These are phyloP conservation scores for Rhizopus delemar DNA, from an alignment of 371 early-diverging fungal species.

Conservation along the genomic window DNA sequence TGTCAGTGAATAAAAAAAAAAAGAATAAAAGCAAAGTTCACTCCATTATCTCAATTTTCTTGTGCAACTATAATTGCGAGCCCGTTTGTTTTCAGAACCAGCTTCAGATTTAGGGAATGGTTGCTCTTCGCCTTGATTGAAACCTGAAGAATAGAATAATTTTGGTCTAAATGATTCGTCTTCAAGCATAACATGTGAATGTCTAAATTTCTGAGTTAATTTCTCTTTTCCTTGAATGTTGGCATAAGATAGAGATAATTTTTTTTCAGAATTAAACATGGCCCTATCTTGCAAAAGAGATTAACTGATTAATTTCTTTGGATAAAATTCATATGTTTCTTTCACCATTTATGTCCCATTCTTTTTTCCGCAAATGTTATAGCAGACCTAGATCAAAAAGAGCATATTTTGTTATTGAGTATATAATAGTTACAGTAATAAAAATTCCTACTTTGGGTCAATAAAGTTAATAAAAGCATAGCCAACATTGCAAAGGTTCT, in stretches of 20 bases:
- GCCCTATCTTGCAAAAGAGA: slow-evolving; percentile 44
- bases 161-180: slow-evolving; percentile 76
- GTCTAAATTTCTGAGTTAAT: slow-evolving; percentile 84
- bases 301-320: neutral
- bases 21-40: neutral
- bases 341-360: slow-evolving; percentile 80
- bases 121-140: slow-evolving; percentile 57
- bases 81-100: neutral
- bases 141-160: slow-evolving; percentile 68
- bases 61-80: neutral
- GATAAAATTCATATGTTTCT: neutral
- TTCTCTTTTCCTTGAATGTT: slow-evolving; percentile 83
- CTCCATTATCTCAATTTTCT: neutral
- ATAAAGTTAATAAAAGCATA: slow-evolving; percentile 93
- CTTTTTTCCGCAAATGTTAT: slow-evolving; percentile 72
- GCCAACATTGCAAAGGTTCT: slow-evolving; percentile 84
- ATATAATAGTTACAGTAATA: slow-evolving; percentile 33
- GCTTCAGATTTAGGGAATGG: slow-evolving; percentile 7
- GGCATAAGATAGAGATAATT: slow-evolving; percentile 85
- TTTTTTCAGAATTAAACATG: slow-evolving; percentile 86
- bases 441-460: slow-evolving; percentile 49
- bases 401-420: too few species aligned
- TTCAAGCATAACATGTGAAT: slow-evolving; percentile 79
- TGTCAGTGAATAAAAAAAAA: neutral
- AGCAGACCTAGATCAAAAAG: slow-evolving; percentile 46